A percentile compares a stretch with the other conserved stretches of the same genome.
Conservation (phyloP, 306 rosid species). For the Cucurbita pepo region DNA sequence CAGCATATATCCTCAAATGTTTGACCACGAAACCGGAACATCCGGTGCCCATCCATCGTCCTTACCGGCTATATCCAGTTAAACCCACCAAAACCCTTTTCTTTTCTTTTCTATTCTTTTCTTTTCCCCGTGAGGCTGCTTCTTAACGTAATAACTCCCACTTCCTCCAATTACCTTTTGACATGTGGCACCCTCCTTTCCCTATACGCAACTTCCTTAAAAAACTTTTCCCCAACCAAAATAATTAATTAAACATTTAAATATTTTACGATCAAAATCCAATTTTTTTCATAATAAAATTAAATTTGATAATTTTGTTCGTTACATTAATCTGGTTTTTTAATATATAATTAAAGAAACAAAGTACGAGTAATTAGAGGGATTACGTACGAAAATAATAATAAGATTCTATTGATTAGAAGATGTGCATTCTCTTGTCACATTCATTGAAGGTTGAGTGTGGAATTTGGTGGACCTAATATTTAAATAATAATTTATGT, state of each 20-base stretch:
- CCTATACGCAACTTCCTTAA: background rate
- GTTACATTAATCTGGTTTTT: background rate
- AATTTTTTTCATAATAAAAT: background rate
- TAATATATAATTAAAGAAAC: background rate
- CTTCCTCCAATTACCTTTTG: background rate
- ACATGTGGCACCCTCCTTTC: slow-evolving; percentile 30
- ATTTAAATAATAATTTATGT: background rate
- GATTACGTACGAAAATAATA: background rate
- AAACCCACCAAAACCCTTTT: slow-evolving; percentile 4
- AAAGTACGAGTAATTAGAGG: background rate
- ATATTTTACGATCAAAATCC: background rate
- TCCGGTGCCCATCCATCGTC: slow-evolving; percentile 22
- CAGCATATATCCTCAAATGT: slow-evolving; percentile 10
- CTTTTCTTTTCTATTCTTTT: background rate
- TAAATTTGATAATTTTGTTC: background rate
- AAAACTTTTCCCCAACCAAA: background rate
- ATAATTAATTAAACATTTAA: background rate
- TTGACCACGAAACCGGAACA: slow-evolving; percentile 52
- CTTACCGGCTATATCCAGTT: slow-evolving; percentile 24
- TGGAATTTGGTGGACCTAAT: slow-evolving; percentile 5
- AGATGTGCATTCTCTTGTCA: background rate
- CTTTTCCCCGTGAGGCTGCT: slow-evolving; percentile 18
- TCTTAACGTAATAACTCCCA: slow-evolving; percentile 13
- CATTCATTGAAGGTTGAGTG: background rate
- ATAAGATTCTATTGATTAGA: background rate